Evolutionary conservation across 331 rosid species (phyloP).

Genomic region (Malus hybrid): DNA sequence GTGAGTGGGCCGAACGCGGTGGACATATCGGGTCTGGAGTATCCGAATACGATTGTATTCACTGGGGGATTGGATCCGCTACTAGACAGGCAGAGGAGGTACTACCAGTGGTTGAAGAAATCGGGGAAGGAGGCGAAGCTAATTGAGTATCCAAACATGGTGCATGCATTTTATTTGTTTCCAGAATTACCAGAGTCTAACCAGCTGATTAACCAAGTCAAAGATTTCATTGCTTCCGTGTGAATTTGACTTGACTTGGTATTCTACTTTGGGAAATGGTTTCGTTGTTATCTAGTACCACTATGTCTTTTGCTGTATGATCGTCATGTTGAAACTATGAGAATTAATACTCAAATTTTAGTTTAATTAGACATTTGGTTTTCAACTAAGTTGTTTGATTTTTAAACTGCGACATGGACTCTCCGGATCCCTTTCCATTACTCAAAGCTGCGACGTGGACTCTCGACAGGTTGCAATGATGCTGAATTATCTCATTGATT

Average conservation of each 20-base stretch:
- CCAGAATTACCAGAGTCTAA: conserved; percentile 27
- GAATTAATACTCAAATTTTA: no score
- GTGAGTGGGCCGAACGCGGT: conserved; percentile 24
- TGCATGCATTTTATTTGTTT: conserved; percentile 27
- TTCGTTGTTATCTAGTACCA: no score
- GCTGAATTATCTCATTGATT: no score
- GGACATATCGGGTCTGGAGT: conserved; percentile 18
- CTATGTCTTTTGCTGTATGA: no score
- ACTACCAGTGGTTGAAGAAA: conserved; percentile 20
- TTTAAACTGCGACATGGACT: no score
- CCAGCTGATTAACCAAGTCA: conserved; percentile 13
- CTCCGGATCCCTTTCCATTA: no score
- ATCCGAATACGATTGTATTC: conserved; percentile 22
- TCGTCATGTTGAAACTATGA: no score
- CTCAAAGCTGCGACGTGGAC: no score
- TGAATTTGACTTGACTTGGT: neutral
- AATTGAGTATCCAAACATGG: conserved; percentile 27
- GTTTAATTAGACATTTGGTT: no score
- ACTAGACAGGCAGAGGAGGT: conserved; percentile 34
- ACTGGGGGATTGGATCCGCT: conserved; percentile 30
- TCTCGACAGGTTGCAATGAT: no score
- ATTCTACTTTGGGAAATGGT: no score
- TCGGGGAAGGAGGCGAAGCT: conserved; percentile 23
- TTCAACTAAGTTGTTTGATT: no score
- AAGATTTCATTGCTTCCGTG: conserved; percentile 7